Conservation (phyloP, 148 eudicot genomes). For the Hydrangea macrophylla region DNA sequence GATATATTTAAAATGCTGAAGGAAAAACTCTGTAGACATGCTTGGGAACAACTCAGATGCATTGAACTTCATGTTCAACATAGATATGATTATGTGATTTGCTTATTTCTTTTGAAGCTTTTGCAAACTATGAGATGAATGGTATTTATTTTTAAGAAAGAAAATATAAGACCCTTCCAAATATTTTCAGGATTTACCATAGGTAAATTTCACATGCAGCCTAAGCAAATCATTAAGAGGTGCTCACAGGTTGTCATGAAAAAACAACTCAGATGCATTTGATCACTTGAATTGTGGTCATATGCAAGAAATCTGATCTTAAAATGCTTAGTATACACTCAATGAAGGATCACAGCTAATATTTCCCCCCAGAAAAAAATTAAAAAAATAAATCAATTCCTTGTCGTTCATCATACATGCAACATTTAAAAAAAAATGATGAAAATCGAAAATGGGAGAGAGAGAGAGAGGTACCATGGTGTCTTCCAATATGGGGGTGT, state of each 20-base stretch:
- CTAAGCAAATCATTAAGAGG: too few relatives aligned
- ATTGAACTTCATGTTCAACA: too few relatives aligned
- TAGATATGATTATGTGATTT: too few relatives aligned
- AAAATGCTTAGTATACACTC: background rate
- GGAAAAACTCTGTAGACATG: too few relatives aligned
- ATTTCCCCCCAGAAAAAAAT: background rate
- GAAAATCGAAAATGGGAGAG: background rate
- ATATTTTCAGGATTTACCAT: background rate
- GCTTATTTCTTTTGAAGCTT: too few relatives aligned
- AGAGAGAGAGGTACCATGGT: slow-evolving; percentile 22
- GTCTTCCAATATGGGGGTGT: background rate
- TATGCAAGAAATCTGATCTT: background rate
- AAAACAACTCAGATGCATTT: background rate
- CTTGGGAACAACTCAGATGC: too few relatives aligned
- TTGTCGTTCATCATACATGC: too few relatives aligned
- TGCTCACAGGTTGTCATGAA: too few relatives aligned
- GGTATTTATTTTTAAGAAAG: background rate
- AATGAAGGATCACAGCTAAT: background rate
- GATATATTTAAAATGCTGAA: too few relatives aligned
- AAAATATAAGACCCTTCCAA: background rate
- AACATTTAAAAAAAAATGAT: too few relatives aligned
- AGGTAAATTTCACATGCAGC: background rate
- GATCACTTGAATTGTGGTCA: background rate
- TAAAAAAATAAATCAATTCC: too few relatives aligned
- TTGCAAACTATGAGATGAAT: background rate